A percentile compares a stretch with the other conserved stretches of the same genome.
phyloP scores from a whole-genome alignment of 2,329 filamentous ascomycete genomes.

The Colletotrichum graminicola region DNA sequence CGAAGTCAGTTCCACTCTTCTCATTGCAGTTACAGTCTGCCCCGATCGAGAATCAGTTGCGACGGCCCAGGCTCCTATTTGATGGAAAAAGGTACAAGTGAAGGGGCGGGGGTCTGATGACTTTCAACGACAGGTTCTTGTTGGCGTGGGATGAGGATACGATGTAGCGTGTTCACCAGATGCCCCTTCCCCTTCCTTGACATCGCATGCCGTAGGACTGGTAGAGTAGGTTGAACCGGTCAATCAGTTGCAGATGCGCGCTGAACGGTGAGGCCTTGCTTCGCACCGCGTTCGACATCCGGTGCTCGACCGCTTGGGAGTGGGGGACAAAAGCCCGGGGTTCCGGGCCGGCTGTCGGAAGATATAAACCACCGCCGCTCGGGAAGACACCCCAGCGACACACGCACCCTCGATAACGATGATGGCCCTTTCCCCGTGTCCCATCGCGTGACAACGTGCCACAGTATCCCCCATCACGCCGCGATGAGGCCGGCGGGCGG shows the following conservation, averaged over 20 bases:
- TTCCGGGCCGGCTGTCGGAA: not conserved
- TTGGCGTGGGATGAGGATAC: not conserved
- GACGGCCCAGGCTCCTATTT: too few relatives aligned
- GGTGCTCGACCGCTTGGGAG: not conserved
- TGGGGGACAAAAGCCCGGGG: not conserved
- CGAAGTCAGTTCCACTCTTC: not conserved
- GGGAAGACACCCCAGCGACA: not conserved
- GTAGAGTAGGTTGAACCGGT: not conserved
- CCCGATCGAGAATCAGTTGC: not conserved
- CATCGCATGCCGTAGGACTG: not conserved
- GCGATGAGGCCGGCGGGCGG: constrained; percentile 23
- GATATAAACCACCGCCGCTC: not conserved
- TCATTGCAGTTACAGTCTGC: not conserved
- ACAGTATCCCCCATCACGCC: not conserved
- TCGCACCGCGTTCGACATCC: not conserved
- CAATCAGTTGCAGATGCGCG: not conserved
- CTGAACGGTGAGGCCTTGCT: not conserved
- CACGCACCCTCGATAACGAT: too few relatives aligned
- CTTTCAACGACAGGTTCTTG: not conserved
- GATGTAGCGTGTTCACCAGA: not conserved
- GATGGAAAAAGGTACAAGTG: not conserved
- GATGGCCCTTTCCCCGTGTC: too few relatives aligned
- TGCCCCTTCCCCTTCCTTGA: too few relatives aligned
- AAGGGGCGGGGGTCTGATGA: too few relatives aligned
- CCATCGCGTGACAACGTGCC: too few relatives aligned